phyloP scores from a whole-genome alignment of 78 protist species.

The Tieghemostelium lacteum region DNA sequence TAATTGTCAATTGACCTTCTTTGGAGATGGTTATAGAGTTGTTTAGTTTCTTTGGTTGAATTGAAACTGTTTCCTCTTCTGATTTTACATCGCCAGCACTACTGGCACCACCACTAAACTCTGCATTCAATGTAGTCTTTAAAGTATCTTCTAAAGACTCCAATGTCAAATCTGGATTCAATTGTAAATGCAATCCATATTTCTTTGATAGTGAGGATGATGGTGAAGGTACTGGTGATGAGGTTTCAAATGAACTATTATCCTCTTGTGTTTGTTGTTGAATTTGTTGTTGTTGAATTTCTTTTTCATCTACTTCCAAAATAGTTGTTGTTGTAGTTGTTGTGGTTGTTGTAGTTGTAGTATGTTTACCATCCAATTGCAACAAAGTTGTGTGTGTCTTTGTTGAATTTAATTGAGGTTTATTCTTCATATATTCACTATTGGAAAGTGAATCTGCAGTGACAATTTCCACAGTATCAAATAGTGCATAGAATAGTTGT shows the following conservation, averaged over 20 bases:
- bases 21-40: background rate
- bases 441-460: constrained; percentile 24
- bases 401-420: background rate
- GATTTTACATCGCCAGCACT: too few relatives aligned
- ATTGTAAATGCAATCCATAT: constrained; percentile 1
- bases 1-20: background rate
- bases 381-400: background rate
- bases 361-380: background rate
- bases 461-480: constrained; percentile 23
- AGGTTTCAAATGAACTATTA: constrained; percentile 13
- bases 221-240: constrained; percentile 67
- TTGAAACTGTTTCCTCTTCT: background rate
- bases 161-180: constrained; percentile 33
- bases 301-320: too few relatives aligned
- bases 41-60: too few relatives aligned
- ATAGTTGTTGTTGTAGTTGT: background rate
- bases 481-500: constrained; percentile 6
- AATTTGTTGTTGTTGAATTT: background rate
- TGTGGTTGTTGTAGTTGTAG: background rate
- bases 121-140: background rate
- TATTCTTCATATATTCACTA: constrained; percentile 32
- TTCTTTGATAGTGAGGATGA: constrained; percentile 32
- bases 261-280: background rate
- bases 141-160: background rate
- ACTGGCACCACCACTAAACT: too few relatives aligned